Conservation (phyloP, 345 rosid species). For the Syzygium grande region DNA sequence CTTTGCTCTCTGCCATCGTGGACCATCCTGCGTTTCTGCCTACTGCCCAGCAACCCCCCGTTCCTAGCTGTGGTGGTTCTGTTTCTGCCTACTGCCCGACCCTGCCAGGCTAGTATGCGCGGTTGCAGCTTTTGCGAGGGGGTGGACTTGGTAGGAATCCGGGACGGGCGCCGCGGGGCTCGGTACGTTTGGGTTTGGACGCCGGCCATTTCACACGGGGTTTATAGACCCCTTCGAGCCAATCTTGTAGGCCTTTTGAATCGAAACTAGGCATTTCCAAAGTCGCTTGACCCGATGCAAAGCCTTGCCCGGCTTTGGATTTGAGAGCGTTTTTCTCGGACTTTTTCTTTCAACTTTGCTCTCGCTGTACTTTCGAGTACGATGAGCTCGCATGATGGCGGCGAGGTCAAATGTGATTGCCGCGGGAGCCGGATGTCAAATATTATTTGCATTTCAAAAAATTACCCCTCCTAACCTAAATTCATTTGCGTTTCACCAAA, state of each 20-base stretch:
- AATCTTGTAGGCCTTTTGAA: not conserved
- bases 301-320: not conserved
- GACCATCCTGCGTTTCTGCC: not conserved
- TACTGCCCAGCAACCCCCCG: not conserved
- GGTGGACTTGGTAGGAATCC: not conserved
- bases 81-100: not conserved
- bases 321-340: not conserved
- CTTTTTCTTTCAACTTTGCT: not conserved
- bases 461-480: no score
- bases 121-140: not conserved
- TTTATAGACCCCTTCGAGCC: no score
- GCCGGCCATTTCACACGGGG: not conserved
- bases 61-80: not conserved
- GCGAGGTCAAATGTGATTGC: not conserved
- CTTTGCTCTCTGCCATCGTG: not conserved
- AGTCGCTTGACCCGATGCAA: not conserved
- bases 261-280: not conserved
- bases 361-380: not conserved
- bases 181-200: not conserved
- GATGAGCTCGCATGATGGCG: accelerated
- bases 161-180: not conserved
- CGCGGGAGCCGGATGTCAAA: no score
- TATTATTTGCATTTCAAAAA: no score
- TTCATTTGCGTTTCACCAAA: no score
- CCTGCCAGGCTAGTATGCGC: not conserved